A percentile compares a stretch with the other conserved stretches of the same genome.
phyloP scores from a whole-genome alignment of 768 basidiomycete genomes.

The Megacollybia marginata region DNA sequence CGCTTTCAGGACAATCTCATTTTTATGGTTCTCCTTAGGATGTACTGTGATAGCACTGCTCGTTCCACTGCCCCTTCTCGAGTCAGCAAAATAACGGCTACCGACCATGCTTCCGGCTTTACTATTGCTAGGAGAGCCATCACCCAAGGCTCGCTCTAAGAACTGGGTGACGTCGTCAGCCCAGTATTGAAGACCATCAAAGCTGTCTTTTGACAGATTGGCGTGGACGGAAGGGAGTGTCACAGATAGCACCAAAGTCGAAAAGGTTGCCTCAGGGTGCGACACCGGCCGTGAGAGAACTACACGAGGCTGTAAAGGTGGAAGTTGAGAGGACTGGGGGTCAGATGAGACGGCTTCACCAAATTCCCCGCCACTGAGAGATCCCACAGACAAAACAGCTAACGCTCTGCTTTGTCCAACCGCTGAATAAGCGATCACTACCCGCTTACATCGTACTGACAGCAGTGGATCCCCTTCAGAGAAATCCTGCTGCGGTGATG shows the following conservation, averaged over 20 bases:
- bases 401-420: constrained; percentile 31
- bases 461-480: constrained; percentile 18
- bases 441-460: constrained; percentile 33
- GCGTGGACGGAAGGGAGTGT: constrained; percentile 60
- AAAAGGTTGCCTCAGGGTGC: constrained; percentile 5
- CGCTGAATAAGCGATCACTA: constrained; percentile 43
- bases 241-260: constrained; percentile 23
- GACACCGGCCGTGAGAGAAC: constrained; percentile 20
- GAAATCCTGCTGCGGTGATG: too few relatives aligned
- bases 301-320: constrained; percentile 27
- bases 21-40: constrained; percentile 13
- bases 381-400: constrained; percentile 44
- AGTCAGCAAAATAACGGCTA: constrained; percentile 66
- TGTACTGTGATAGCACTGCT: constrained; percentile 26
- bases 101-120: constrained; percentile 66
- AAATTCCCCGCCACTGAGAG: constrained; percentile 17
- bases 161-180: constrained; percentile 81
- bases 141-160: constrained; percentile 38
- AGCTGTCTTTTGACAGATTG: constrained; percentile 50
- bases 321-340: not conserved
- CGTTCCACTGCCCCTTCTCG: constrained; percentile 36
- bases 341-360: constrained; percentile 4
- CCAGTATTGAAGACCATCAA: constrained; percentile 83
- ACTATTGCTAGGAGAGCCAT: constrained; percentile 26
- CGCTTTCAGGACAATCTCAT: constrained; percentile 45